Conservation (phyloP, 164 flowering plant genomes). For the Dillenia turbinata region DNA sequence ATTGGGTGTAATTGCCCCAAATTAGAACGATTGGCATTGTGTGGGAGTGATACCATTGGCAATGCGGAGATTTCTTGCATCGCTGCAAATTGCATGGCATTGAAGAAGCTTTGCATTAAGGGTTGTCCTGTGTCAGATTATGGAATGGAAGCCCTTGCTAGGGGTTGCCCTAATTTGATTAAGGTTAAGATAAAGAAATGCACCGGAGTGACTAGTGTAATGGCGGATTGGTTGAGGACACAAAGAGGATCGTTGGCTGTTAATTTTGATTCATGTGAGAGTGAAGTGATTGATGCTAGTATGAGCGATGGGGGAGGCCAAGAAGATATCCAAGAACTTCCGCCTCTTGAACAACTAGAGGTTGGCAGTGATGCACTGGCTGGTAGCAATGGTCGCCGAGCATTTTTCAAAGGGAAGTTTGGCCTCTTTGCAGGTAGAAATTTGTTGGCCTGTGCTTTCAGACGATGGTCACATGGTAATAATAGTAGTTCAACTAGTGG, state of each 20-base stretch:
- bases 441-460: conserved; percentile 41
- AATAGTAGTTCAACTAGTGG: conserved; percentile 17
- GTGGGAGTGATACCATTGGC: conserved; percentile 71
- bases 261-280: conserved; percentile 47
- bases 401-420: conserved; percentile 28
- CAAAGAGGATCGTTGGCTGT: conserved; percentile 46
- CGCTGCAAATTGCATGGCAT: conserved; percentile 56
- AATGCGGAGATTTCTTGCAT: conserved; percentile 69
- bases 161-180: conserved; percentile 77
- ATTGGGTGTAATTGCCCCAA: conserved; percentile 53
- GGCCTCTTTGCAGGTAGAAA: conserved; percentile 38
- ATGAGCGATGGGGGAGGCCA: conserved; percentile 41
- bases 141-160: conserved; percentile 66
- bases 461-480: conserved; percentile 40
- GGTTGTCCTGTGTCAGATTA: conserved; percentile 65
- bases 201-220: conserved; percentile 54
- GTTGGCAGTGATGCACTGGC: conserved; percentile 17
- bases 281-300: conserved; percentile 38
- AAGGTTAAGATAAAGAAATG: conserved; percentile 90
- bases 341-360: background rate
- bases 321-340: conserved; percentile 32
- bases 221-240: conserved; percentile 48
- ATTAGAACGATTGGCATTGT: conserved; percentile 67
- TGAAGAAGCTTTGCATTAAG: conserved; percentile 81
- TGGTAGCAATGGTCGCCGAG: conserved; percentile 21